These are phyloP conservation scores for Cryphonectria radicalis DNA, from an alignment of 2,329 filamentous ascomycete genomes.

Conservation along the genomic window DNA sequence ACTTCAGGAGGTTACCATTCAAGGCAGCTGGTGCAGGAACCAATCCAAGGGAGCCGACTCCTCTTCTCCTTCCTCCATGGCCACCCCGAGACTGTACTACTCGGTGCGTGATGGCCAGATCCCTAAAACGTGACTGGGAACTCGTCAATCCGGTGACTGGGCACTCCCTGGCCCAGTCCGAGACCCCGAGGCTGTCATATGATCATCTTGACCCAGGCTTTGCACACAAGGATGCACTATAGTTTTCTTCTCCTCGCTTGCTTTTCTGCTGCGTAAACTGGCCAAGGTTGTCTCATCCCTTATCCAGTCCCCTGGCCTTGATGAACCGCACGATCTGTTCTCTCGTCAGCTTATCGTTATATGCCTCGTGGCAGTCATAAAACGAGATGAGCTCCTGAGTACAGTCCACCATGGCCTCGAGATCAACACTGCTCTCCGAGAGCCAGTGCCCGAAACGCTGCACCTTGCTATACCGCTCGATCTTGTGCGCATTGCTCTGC, in stretches of 20 bases:
- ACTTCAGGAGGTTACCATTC: not conserved
- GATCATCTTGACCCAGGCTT: not conserved
- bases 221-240: not conserved
- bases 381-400: constrained; percentile 91
- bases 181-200: not conserved
- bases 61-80: not conserved
- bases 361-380: constrained; percentile 72
- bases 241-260: not conserved
- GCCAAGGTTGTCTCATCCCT: constrained; percentile 34
- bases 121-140: not conserved
- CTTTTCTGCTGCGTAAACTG: not conserved
- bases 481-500: constrained; percentile 37
- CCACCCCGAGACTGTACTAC: not conserved
- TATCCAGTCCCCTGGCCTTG: constrained; percentile 61
- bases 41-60: not conserved
- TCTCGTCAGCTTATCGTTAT: constrained; percentile 62
- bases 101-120: not conserved
- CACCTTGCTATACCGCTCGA: constrained; percentile 65
- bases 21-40: not conserved
- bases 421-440: constrained; percentile 83
- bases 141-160: not conserved
- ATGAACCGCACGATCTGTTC: constrained; percentile 64
- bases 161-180: not conserved
- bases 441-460: constrained; percentile 74
- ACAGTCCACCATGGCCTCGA: constrained; percentile 83